Conservation (phyloP, 106 monocot species). For the Allium fistulosum region DNA sequence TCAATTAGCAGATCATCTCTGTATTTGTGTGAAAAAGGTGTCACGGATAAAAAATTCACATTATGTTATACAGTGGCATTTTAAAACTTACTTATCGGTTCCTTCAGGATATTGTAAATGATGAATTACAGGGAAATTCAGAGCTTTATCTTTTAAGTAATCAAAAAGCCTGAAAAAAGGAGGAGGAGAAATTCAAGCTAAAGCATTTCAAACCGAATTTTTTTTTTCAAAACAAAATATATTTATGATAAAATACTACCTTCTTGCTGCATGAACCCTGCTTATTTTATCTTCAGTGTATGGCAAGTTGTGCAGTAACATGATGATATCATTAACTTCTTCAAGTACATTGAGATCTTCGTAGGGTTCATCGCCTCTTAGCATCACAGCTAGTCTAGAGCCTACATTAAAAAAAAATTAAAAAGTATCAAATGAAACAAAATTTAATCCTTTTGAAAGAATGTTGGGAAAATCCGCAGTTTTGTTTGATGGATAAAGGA, state of each 20-base stretch:
- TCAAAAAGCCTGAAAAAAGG: constrained; percentile 66
- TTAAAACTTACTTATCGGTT: constrained; percentile 38
- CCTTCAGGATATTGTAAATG: constrained; percentile 73
- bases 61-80: too few species aligned
- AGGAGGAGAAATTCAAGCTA: not conserved
- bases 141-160: constrained; percentile 53
- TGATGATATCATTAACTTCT: too few species aligned
- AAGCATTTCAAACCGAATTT: not conserved
- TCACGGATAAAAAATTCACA: not conserved
- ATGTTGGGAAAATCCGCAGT: too few species aligned
- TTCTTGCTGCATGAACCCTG: constrained; percentile 89
- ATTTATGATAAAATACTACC: constrained; percentile 22
- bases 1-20: constrained; percentile 94
- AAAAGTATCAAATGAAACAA: too few species aligned
- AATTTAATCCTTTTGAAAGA: too few species aligned
- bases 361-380: too few species aligned
- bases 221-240: too few species aligned
- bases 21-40: not conserved
- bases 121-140: constrained; percentile 90
- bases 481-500: not conserved
- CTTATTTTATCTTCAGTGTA: constrained; percentile 70
- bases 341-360: too few species aligned
- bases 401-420: too few species aligned
- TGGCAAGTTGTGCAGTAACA: too few species aligned
- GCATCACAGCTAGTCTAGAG: too few species aligned